Evolutionary conservation across 306 rosid species (phyloP).

Genomic region (Medicago arabica): DNA sequence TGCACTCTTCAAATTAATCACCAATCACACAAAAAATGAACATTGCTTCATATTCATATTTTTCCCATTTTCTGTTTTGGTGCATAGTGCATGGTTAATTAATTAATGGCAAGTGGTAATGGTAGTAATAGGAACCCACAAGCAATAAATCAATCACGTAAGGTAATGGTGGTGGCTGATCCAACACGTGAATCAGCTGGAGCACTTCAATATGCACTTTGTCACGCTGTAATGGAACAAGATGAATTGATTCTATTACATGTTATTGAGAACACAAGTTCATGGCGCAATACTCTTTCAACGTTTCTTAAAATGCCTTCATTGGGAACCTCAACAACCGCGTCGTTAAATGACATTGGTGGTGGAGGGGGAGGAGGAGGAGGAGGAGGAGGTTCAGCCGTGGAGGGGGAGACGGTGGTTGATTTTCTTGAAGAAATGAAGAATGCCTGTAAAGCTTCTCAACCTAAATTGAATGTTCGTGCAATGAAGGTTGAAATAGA

Average conservation of each 20-base stretch:
- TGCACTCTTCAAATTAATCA: background rate
- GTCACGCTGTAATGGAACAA: constrained; percentile 59
- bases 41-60: constrained; percentile 8
- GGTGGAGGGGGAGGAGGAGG: constrained; percentile 10
- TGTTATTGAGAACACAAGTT: constrained; percentile 52
- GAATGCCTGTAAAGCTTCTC: constrained; percentile 52
- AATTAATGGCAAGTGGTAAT: constrained; percentile 46
- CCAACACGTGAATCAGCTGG: constrained; percentile 75
- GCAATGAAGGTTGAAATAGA: constrained; percentile 49
- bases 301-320: constrained; percentile 67
- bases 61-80: background rate
- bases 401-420: constrained; percentile 14
- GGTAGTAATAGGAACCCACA: constrained; percentile 30
- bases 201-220: constrained; percentile 74
- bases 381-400: constrained; percentile 37
- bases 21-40: background rate
- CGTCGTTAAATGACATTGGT: constrained; percentile 37
- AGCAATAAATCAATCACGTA: constrained; percentile 34
- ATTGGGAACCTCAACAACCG: constrained; percentile 31
- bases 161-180: constrained; percentile 78
- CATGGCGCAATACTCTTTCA: constrained; percentile 59
- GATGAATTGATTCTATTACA: constrained; percentile 83
- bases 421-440: constrained; percentile 81
- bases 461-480: constrained; percentile 55
- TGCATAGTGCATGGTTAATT: background rate